phyloP scores from a whole-genome alignment of 2,329 filamentous ascomycete genomes.

The Stagonosporopsis cucurbitacearum region DNA sequence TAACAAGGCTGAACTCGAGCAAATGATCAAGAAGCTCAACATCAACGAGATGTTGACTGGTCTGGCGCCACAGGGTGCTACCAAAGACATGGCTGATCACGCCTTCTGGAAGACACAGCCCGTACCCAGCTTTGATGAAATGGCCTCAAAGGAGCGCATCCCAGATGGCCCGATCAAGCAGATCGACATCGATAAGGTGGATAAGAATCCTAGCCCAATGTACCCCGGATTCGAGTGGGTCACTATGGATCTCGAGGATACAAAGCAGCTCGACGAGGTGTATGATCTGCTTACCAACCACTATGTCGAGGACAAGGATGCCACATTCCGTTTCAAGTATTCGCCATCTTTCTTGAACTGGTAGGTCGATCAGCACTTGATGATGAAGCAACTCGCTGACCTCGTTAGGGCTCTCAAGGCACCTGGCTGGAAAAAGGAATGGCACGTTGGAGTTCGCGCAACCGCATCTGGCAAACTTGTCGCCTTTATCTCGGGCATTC shows the following conservation, averaged over 20 bases:
- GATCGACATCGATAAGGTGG: slow-evolving; percentile 78
- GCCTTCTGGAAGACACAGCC: slow-evolving; percentile 99
- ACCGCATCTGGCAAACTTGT: slow-evolving; percentile 84
- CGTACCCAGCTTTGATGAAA: slow-evolving; percentile 77
- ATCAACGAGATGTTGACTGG: slow-evolving; percentile 77
- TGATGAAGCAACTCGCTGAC: slow-evolving; percentile 12
- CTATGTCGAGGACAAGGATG: slow-evolving; percentile 96
- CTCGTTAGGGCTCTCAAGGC: slow-evolving; percentile 81
- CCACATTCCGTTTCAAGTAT: slow-evolving; percentile 98
- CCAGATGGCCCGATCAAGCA: slow-evolving; percentile 85
- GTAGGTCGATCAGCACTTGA: slow-evolving; percentile 55
- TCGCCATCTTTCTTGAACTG: slow-evolving; percentile 87
- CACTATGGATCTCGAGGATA: slow-evolving; percentile 81
- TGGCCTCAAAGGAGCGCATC: slow-evolving; percentile 49
- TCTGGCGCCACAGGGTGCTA: slow-evolving; percentile 77
- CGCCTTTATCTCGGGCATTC: slow-evolving; percentile 94
- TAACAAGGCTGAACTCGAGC: slow-evolving; percentile 45
- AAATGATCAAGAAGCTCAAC: slow-evolving; percentile 63
- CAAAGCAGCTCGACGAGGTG: slow-evolving; percentile 81
- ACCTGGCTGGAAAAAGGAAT: slow-evolving; percentile 90
- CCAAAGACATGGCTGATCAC: slow-evolving; percentile 95
- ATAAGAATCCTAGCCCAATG: slow-evolving; percentile 77
- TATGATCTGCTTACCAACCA: slow-evolving; percentile 91
- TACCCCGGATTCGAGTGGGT: slow-evolving; percentile 89
- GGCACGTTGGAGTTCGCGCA: slow-evolving; percentile 93